A percentile compares a stretch with the other conserved stretches of the same genome.
Evolutionary conservation across 805 yeast species (phyloP).

Genomic region (Yarrowia sp.): DNA sequence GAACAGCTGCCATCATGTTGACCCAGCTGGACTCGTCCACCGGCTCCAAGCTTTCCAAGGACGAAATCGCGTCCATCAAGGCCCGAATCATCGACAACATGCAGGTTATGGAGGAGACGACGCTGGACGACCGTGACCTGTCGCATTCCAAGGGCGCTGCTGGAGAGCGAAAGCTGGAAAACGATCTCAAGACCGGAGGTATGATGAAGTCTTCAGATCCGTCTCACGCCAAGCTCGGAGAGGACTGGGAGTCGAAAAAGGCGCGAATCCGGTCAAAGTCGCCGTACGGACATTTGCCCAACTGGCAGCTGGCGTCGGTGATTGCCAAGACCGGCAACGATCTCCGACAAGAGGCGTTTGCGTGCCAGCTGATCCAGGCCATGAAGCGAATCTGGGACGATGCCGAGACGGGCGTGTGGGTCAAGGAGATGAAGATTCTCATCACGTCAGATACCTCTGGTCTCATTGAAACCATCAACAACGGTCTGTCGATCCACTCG

Average conservation of each 20-base stretch:
- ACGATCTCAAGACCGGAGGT: constrained; percentile 85
- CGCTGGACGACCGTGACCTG: constrained; percentile 47
- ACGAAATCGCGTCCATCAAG: constrained; percentile 65
- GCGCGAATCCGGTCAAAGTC: constrained; percentile 75
- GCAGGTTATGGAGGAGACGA: constrained; percentile 69
- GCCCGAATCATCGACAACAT: constrained; percentile 64
- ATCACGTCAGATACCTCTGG: constrained; percentile 90
- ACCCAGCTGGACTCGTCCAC: constrained; percentile 72
- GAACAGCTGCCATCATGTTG: constrained; percentile 93
- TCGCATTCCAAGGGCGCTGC: constrained; percentile 55
- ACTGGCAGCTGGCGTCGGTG: constrained; percentile 94
- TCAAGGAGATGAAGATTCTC: constrained; percentile 85
- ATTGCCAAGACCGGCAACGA: constrained; percentile 97
- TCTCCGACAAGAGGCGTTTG: constrained; percentile 94
- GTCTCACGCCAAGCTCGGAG: constrained; percentile 66
- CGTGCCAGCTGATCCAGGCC: constrained; percentile 87
- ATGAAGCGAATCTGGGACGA: constrained; percentile 81
- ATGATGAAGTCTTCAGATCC: constrained; percentile 38
- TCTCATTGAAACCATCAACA: constrained; percentile 90
- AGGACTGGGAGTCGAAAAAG: constrained; percentile 86
- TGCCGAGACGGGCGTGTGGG: constrained; percentile 75
- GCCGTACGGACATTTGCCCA: constrained; percentile 76
- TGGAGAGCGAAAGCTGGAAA: constrained; percentile 88
- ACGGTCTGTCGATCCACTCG: constrained; percentile 90
- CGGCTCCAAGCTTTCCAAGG: constrained; percentile 43